phyloP scores from a whole-genome alignment of 1,139 yeast genomes.

The Scheffersomyces quercinus region DNA sequence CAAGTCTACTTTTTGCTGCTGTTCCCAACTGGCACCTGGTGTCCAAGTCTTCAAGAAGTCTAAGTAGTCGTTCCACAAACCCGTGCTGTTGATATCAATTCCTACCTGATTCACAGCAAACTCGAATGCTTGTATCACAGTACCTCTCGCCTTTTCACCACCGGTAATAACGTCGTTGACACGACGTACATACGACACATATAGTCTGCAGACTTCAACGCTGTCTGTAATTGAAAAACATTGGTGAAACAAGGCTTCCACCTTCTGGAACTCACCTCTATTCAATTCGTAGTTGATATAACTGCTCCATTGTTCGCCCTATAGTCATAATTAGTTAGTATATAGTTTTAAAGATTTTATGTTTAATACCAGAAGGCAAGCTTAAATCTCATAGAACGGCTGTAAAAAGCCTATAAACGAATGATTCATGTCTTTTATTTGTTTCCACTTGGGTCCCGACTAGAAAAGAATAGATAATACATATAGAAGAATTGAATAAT shows the following conservation, averaged over 20 bases:
- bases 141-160: constrained; percentile 78
- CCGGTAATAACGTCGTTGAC: constrained; percentile 80
- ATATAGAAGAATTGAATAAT: not conserved
- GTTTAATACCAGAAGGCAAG: constrained; percentile 1
- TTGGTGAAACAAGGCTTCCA: constrained; percentile 62
- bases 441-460: too few species aligned
- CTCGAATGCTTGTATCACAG: constrained; percentile 80
- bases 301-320: constrained; percentile 69
- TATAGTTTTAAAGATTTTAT: constrained; percentile 6
- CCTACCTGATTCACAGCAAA: constrained; percentile 80
- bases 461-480: not conserved
- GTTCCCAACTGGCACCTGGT: constrained; percentile 82
- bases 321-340: constrained; percentile 10
- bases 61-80: constrained; percentile 80
- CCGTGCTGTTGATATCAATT: constrained; percentile 69
- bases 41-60: constrained; percentile 80
- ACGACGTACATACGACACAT: constrained; percentile 77
- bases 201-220: constrained; percentile 70
- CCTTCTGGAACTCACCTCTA: constrained; percentile 67
- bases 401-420: too few species aligned
- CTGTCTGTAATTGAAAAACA: constrained; percentile 61
- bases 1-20: constrained; percentile 77
- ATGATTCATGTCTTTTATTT: too few species aligned
- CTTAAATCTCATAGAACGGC: too few species aligned
- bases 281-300: constrained; percentile 71